Base-by-base conservation (phyloP, 257 asterid genomes). In the Avicennia marina region DNA sequence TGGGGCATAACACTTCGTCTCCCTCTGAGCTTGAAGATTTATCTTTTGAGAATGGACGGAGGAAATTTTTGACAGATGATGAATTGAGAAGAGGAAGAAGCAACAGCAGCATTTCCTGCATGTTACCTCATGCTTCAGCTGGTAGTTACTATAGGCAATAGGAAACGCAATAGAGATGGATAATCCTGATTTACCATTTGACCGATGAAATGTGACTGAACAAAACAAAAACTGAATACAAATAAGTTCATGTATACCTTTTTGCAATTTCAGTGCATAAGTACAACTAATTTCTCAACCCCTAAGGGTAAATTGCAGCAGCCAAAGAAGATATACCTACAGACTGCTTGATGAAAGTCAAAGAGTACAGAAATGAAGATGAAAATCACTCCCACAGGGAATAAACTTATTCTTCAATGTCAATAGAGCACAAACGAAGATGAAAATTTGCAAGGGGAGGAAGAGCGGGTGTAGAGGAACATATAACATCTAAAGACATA, bases 71-170 rank as follows among this genome's bases (percentile, higher is more conserved):
- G 24, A 88, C 78, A 12, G 94, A 85, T 31, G 98, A 78, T 49
- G 96, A 88, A 67, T 88, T 88, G 45, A 88, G 88, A 65, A 88
- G 95, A 60, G 98, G 98, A 60, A 91, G 95, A 74, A 87, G 88
- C 81, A 87, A 64, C 68, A 91, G 61, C 72, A 87, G 66, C 96
- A 87, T 84, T 83, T 91, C 98, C 96, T 91, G 90, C 74, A 75
- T 1, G 6, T 42, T 31, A 33, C 33, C 41, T 32, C 31, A 16
- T 43, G 63, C 51, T 66, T 72, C 68, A 79, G 73, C 57, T 15
- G 22, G 45, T 31, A 64, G 58, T 48, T 46, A 58, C 46, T 44
- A 39, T 49, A 34, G 42, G 38, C 27, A 16, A 53, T 6, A 36
- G 58, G 25, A 36, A 24, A 62, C 45, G 42, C 18, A 26, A 36